Conservation (phyloP, 78 protist genomes). For the Polysphondylium violaceum region DNA sequence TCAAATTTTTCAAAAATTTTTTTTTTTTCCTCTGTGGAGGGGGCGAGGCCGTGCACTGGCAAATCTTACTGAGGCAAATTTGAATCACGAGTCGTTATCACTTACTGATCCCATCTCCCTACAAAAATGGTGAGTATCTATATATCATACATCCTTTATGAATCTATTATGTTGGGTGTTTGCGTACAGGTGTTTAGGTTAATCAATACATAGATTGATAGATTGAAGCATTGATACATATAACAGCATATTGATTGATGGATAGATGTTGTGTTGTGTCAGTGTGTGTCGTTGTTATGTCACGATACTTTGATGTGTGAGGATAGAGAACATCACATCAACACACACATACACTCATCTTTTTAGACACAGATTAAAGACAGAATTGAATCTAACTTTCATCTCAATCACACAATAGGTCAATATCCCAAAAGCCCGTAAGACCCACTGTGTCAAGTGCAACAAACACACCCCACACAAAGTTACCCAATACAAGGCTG, state of each 20-base stretch:
- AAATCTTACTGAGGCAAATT: neutral
- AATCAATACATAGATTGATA: too few species aligned
- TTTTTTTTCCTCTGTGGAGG: too few species aligned
- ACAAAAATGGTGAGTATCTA: constrained; percentile 5
- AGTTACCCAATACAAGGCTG: constrained; percentile 99
- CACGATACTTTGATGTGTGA: neutral
- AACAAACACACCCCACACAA: constrained; percentile 94
- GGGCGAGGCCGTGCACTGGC: neutral
- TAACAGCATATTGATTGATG: neutral
- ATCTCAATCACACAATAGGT: constrained; percentile 82
- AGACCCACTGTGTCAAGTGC: constrained; percentile 97
- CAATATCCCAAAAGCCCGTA: constrained; percentile 96
- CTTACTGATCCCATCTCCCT: neutral
- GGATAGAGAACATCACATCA: neutral
- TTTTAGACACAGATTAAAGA: neutral
- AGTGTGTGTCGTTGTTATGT: neutral
- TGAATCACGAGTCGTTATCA: neutral
- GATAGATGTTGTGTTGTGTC: neutral
- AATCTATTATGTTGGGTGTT: neutral
- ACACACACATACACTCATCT: neutral
- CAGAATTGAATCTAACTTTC: too few species aligned
- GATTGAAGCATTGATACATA: neutral
- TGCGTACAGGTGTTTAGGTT: neutral
- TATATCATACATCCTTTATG: neutral
- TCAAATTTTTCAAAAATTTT: too few species aligned